These are phyloP conservation scores for Dacryopinax spathularia DNA, from an alignment of 768 basidiomycete genomes.

Conservation along the genomic window DNA sequence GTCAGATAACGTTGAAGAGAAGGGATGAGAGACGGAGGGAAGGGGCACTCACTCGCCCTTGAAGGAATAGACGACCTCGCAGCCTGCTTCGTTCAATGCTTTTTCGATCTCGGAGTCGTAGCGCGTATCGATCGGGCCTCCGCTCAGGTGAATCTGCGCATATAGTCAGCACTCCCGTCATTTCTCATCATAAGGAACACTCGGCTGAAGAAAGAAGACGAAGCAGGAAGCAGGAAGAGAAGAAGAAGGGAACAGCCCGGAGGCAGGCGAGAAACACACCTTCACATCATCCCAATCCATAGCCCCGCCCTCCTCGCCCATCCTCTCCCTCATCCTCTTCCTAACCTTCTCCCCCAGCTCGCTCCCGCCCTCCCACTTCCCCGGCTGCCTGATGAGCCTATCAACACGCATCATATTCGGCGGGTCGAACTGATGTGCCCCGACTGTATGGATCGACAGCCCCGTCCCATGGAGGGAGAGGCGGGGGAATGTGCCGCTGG, in stretches of 20 bases:
- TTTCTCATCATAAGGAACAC: too few relatives aligned
- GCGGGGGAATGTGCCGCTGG: constrained; percentile 29
- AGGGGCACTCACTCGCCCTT: constrained; percentile 26
- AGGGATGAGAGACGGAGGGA: background rate
- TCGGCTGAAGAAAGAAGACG: too few relatives aligned
- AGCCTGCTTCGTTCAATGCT: constrained; percentile 28
- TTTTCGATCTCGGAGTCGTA: constrained; percentile 22
- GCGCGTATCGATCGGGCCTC: constrained; percentile 12
- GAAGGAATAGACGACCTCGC: constrained; percentile 30
- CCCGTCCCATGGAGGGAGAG: constrained; percentile 18
- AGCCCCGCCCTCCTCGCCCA: constrained; percentile 5
- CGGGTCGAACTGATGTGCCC: constrained; percentile 31
- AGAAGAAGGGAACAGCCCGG: too few relatives aligned
- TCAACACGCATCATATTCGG: constrained; percentile 28
- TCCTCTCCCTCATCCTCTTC: background rate
- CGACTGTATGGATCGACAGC: constrained; percentile 16
- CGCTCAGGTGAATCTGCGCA: constrained; percentile 9
- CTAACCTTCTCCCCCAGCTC: background rate
- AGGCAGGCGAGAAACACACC: background rate
- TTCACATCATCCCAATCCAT: background rate
- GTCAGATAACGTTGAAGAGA: background rate
- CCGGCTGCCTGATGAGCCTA: constrained; percentile 11
- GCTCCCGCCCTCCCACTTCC: background rate
- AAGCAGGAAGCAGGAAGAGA: background rate
- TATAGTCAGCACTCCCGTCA: constrained; percentile 17